These are phyloP conservation scores for Alternaria arbusti DNA, from an alignment of 2,329 filamentous ascomycete genomes.

Conservation along the genomic window DNA sequence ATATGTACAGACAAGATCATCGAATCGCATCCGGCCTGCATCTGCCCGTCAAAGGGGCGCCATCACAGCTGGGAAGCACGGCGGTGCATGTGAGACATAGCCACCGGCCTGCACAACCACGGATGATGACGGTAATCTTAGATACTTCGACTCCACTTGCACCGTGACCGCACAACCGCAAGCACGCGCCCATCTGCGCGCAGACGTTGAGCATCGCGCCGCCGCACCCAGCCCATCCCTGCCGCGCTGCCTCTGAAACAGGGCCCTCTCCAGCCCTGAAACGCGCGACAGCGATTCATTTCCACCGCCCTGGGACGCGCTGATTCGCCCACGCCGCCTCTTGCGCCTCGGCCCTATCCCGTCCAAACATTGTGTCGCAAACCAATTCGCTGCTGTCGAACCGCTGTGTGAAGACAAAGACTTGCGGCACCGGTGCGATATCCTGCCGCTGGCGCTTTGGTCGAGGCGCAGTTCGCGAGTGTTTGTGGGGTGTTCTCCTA, in stretches of 20 bases:
- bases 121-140: not conserved
- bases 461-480: not conserved
- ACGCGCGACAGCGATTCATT: constrained; percentile 39
- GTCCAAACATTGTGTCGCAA: constrained; percentile 15
- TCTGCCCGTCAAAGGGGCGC: constrained; percentile 6
- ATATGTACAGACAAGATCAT: not conserved
- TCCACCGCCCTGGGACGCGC: constrained; percentile 19
- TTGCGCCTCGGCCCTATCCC: constrained; percentile 12
- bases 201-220: not conserved
- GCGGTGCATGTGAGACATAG: not conserved
- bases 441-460: constrained; percentile 4
- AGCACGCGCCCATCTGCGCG: constrained; percentile 10
- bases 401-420: constrained; percentile 19
- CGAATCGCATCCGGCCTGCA: not conserved
- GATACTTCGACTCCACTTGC: not conserved
- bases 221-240: constrained; percentile 11
- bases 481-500: not conserved
- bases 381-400: constrained; percentile 30
- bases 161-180: not conserved
- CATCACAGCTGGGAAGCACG: not conserved
- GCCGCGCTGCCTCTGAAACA: constrained; percentile 36
- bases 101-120: constrained; percentile 2
- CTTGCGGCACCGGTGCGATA: constrained; percentile 1
- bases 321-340: constrained; percentile 32
- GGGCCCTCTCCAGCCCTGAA: constrained; percentile 38